Conservation (phyloP, 1,284 basidiomycete species). For the Coniophora puteana region DNA sequence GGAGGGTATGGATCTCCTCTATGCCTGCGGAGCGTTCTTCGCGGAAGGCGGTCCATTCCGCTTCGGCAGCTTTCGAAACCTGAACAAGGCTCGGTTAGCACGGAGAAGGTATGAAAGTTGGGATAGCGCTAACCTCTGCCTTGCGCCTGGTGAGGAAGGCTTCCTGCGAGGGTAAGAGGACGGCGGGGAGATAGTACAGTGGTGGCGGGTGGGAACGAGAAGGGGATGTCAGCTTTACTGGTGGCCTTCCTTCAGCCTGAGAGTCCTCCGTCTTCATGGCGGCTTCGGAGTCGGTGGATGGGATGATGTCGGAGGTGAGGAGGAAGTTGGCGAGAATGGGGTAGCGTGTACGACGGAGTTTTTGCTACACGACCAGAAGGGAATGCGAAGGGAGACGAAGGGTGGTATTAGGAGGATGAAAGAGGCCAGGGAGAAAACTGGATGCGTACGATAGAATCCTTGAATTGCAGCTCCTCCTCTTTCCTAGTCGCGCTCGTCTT, state of each 20-base stretch:
- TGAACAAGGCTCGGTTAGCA: constrained; percentile 24
- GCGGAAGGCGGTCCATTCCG: constrained; percentile 63
- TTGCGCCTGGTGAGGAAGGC: constrained; percentile 60
- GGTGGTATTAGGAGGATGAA: neutral
- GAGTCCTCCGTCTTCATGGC: constrained; percentile 13
- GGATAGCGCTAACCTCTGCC: constrained; percentile 46
- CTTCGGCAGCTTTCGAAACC: constrained; percentile 60
- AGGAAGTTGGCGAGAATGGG: constrained; percentile 75
- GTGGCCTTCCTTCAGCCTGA: constrained; percentile 21
- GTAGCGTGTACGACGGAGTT: constrained; percentile 62
- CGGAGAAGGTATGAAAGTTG: neutral
- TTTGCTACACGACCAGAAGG: constrained; percentile 47
- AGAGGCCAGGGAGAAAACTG: neutral
- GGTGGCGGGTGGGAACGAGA: constrained; percentile 69
- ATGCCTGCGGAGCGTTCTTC: constrained; percentile 56
- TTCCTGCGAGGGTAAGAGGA: constrained; percentile 68
- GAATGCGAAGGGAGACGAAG: constrained; percentile 2
- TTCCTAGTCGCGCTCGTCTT: constrained; percentile 68
- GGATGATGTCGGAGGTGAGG: constrained; percentile 66
- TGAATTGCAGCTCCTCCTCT: constrained; percentile 75
- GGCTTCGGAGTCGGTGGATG: constrained; percentile 27
- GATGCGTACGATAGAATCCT: constrained; percentile 70
- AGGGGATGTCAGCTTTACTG: constrained; percentile 43
- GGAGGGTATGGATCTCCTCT: constrained; percentile 57
- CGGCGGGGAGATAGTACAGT: constrained; percentile 69